A percentile compares a stretch with the other conserved stretches of the same genome.
Conservation (phyloP, 2,329 filamentous ascomycete species). For the Trichoderma lentiforme region DNA sequence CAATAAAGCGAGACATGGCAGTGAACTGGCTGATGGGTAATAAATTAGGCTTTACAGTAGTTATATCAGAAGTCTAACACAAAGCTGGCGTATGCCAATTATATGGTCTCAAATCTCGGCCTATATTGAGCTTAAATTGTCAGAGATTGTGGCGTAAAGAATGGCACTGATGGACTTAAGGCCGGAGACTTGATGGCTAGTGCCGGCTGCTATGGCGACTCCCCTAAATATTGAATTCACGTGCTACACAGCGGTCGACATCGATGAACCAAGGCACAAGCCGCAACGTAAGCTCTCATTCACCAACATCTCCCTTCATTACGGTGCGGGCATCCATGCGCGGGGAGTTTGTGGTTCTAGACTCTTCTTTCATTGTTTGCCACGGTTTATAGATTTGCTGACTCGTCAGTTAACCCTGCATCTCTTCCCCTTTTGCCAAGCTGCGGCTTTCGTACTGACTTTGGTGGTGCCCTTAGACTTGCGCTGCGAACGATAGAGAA, state of each 20-base stretch:
- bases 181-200: neutral
- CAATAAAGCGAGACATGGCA: neutral
- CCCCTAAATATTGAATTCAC: neutral
- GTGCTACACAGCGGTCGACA: neutral
- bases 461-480: neutral
- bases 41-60: neutral
- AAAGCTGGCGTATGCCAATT: neutral
- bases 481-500: neutral
- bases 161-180: neutral
- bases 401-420: neutral
- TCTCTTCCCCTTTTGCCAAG: neutral
- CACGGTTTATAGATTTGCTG: neutral
- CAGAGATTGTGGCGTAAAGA: neutral
- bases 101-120: neutral
- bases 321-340: neutral
- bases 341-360: neutral
- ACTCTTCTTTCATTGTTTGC: neutral
- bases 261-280: neutral
- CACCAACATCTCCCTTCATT: neutral
- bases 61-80: neutral
- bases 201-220: neutral
- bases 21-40: neutral
- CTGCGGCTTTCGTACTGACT: neutral
- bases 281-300: slow-evolving; percentile 3
- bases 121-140: neutral